A percentile compares a stretch with the other conserved stretches of the same genome.
Evolutionary conservation across 495 filamentous ascomycete species (phyloP).

Genomic region (Ascodesmis nigricans): DNA sequence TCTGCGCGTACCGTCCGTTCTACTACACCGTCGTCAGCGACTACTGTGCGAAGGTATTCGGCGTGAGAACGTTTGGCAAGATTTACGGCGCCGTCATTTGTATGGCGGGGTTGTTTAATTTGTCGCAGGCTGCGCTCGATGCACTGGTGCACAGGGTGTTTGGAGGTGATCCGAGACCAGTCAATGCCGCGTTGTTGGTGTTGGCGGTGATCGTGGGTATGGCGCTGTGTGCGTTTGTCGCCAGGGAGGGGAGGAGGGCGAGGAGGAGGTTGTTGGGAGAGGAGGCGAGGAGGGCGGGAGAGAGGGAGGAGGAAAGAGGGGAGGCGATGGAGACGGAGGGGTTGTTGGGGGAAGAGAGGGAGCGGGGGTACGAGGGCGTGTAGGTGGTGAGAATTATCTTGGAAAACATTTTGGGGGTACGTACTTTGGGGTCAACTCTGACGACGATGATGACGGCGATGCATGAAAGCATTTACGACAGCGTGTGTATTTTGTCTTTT

Average conservation of each 20-base stretch:
- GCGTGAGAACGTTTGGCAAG: constrained; percentile 82
- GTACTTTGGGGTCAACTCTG: not conserved
- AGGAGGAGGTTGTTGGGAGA: constrained; percentile 21
- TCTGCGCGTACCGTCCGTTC: constrained; percentile 53
- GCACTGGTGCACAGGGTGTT: constrained; percentile 54
- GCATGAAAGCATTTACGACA: constrained; percentile 3
- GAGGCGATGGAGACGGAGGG: constrained; percentile 21
- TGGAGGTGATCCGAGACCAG: constrained; percentile 47
- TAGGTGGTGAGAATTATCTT: constrained; percentile 3
- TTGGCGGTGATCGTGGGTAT: constrained; percentile 37
- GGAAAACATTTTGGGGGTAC: not conserved
- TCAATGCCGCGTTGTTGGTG: constrained; percentile 47
- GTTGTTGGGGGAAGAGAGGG: constrained; percentile 10
- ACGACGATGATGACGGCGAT: not conserved
- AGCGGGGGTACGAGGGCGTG: constrained; percentile 13
- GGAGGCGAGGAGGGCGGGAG: constrained; percentile 23
- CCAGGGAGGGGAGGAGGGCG: constrained; percentile 23
- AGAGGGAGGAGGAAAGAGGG: constrained; percentile 10
- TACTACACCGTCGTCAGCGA: constrained; percentile 65
- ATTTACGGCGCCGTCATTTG: constrained; percentile 93
- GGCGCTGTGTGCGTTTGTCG: constrained; percentile 39
- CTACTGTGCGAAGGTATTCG: constrained; percentile 88
- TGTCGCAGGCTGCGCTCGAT: constrained; percentile 66
- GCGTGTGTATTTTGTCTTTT: constrained; percentile 6
- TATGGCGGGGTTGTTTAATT: constrained; percentile 66